Evolutionary conservation across 495 filamentous ascomycete genomes (phyloP), one percentile per base, ranked within the genome.

Genomic region (Talaromyces liani): DNA sequence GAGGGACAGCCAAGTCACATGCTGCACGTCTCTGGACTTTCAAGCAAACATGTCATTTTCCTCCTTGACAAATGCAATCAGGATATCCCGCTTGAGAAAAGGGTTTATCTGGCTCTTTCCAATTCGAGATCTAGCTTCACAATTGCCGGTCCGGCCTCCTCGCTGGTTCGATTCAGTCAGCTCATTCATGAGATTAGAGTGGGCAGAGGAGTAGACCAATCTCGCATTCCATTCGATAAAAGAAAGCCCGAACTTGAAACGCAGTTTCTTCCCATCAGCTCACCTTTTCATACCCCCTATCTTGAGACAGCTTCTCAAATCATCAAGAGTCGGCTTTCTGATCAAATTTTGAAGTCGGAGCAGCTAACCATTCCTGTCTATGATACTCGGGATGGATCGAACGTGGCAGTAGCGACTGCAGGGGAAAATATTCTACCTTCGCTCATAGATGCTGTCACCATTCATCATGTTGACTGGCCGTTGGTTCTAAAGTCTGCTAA

Each of bases 41-140:
- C 71, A 8, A 58, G 65, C 18, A 53, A 47, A 7, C 59, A 76
- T 24, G 74, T 80, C 16, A 66, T 76, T 29, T 70, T 69, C 18
- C 68, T 68, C 31, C 74, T 79, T 34, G 67, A 70, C 0, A 63
- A 69, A 14, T 64, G 76, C 47, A 67, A 67, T 63, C 14, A 31
- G 16, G 25, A 34, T 61, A 25, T 71, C 7, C 39, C 64, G 9
- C 24, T 24, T 20, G 63, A 69, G 1, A 33, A 64, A 18, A 60
- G 64, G 10, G 33, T 75, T 16, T 62, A 63, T 25, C 34, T 77
- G 9, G 65, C 72, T 1, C 53, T 77, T 10, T 58, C 72, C n/a
- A 77, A 77, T 60, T 59, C 64, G 14, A 62, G 60, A 8, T 65
- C 69, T 33, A 70, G 72, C 27, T 64, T 71, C 31, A 72, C 75